phyloP scores from a whole-genome alignment of 2,329 filamentous ascomycete species.

The Aspergillus ruber region DNA sequence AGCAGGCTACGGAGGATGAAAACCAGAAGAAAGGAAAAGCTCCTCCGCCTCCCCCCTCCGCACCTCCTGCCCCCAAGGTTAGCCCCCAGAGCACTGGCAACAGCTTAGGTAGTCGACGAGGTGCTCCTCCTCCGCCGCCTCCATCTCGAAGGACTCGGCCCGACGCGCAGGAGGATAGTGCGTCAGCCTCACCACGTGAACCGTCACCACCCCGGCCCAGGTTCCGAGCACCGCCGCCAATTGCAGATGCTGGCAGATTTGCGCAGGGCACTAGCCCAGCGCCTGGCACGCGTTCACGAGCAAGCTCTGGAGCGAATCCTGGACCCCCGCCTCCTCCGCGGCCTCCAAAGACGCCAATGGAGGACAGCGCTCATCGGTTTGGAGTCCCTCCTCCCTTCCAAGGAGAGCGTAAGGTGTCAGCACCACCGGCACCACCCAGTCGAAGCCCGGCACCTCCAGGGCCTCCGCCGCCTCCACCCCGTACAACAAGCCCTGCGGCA shows the following conservation, averaged over 20 bases:
- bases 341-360: conserved; percentile 64
- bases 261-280: conserved; percentile 43
- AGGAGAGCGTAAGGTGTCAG: conserved; percentile 55
- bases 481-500: conserved; percentile 38
- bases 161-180: conserved; percentile 51
- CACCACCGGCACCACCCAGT: conserved; percentile 68
- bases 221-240: conserved; percentile 79
- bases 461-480: conserved; percentile 61
- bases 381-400: conserved; percentile 74
- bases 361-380: conserved; percentile 60
- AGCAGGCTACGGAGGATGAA: conserved; percentile 48
- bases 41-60: conserved; percentile 56
- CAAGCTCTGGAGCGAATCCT: conserved; percentile 45
- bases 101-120: conserved; percentile 46
- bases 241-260: conserved; percentile 85
- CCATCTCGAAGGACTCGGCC: conserved; percentile 41
- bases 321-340: conserved; percentile 63
- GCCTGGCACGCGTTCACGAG: conserved; percentile 44
- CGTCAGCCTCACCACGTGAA: conserved; percentile 58
- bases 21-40: conserved; percentile 47
- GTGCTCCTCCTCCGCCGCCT: conserved; percentile 56
- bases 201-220: conserved; percentile 63
- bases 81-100: conserved; percentile 58
- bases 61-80: conserved; percentile 40
- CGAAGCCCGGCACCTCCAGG: conserved; percentile 52